Evolutionary conservation across 2,329 filamentous ascomycete species (phyloP).

Genomic region (Eurotiales sp.): DNA sequence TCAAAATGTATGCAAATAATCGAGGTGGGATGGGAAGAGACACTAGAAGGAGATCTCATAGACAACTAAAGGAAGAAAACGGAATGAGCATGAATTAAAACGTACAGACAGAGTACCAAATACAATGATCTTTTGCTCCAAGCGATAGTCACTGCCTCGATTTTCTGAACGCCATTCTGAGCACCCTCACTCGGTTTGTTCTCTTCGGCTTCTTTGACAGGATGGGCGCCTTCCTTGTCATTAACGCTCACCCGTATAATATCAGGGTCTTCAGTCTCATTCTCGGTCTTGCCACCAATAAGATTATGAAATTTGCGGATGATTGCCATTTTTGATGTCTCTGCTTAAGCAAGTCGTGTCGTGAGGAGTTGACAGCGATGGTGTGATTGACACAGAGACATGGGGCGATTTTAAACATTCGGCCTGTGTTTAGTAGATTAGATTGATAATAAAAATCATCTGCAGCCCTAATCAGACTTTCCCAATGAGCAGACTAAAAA

Average conservation of each 20-base stretch:
- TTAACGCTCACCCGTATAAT: not conserved
- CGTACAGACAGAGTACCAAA: conserved; percentile 45
- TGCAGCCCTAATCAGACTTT: no score
- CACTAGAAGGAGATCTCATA: no score
- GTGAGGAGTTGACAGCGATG: no score
- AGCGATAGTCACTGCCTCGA: conserved; percentile 19
- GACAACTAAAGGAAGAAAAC: not conserved
- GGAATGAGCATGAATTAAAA: no score
- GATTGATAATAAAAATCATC: no score
- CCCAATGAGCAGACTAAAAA: no score
- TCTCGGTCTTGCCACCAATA: not conserved
- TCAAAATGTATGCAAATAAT: no score
- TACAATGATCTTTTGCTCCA: conserved; percentile 40
- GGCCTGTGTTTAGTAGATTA: no score
- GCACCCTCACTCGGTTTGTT: not conserved
- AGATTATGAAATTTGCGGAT: conserved; percentile 1
- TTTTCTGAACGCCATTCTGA: conserved; percentile 24
- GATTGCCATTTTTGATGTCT: not conserved
- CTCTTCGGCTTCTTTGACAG: not conserved
- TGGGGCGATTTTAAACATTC: no score
- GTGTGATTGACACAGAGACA: no score
- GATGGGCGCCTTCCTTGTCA: not conserved
- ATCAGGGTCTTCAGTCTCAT: not conserved
- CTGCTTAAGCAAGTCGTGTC: no score
- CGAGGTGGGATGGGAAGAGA: no score